A percentile compares a stretch with the other conserved stretches of the same genome.
These are phyloP conservation scores for Arctostaphylos glauca DNA, from an alignment of 148 eudicot species.

Conservation along the genomic window DNA sequence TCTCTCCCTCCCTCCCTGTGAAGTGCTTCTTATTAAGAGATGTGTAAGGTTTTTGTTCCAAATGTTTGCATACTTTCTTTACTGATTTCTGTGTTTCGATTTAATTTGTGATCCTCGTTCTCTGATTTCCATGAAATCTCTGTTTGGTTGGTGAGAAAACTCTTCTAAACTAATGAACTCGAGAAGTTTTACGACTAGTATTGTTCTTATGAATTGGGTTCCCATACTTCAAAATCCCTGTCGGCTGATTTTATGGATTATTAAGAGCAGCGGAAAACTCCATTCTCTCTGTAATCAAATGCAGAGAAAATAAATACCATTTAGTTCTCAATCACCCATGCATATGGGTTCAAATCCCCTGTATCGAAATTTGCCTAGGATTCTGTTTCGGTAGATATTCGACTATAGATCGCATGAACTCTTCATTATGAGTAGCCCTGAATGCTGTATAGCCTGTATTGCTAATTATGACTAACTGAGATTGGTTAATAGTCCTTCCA, in stretches of 20 bases:
- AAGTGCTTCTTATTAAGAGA: neutral
- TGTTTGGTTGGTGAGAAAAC: neutral
- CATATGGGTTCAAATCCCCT: too few species aligned
- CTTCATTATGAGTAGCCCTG: too few species aligned
- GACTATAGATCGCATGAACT: too few species aligned
- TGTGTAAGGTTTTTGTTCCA: neutral
- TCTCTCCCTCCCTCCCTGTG: neutral
- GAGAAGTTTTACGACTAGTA: neutral
- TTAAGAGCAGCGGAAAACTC: neutral
- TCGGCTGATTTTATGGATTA: neutral
- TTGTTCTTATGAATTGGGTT: neutral
- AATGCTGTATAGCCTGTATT: too few species aligned
- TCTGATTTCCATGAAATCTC: neutral
- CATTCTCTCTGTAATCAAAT: neutral
- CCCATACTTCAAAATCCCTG: neutral
- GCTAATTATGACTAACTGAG: too few species aligned
- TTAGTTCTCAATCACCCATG: too few species aligned
- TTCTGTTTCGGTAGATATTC: too few species aligned
- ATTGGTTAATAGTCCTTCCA: neutral
- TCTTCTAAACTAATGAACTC: neutral
- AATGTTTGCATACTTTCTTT: neutral
- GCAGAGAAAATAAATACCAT: neutral
- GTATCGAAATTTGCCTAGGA: too few species aligned
- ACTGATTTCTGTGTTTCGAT: neutral
- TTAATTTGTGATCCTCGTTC: neutral